Evolutionary conservation across 495 filamentous ascomycete genomes (phyloP), one percentile per base, ranked within the genome.

Genomic region (Beverwykella pulmonaria): DNA sequence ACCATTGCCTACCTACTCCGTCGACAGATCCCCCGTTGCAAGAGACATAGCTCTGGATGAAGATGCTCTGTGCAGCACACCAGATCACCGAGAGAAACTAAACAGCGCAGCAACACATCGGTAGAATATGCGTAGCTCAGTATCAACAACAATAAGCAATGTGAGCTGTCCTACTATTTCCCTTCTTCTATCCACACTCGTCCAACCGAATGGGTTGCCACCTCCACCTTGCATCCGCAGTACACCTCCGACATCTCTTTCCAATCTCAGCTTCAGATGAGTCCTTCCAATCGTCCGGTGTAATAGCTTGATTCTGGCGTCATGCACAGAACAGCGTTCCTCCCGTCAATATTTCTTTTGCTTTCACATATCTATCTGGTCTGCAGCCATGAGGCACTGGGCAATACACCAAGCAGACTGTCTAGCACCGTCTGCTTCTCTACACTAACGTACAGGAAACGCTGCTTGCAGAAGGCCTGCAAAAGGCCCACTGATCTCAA

Each of bases 101-200:
- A 19, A 20, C 26, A 52, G 20, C 26, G 23, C 52, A 29, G 9
- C 23, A 9, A 32, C 12, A 8, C 22, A 1, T 19, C 3, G 6
- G 29, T 5, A 29, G 17, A 15, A 7, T 10, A 14, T 26, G 23
- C 22, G 32, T 4, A 32, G 52, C 4, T 54, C 8, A 54, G 52
- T 54, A 19, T 14, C 1, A 20, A 19, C 52, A 32, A 30, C 10
- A 4, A 12, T 19, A 12, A 32, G 25, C 25, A 30, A 14, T 54
- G 17, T 32, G 23, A 54, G 52, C 52, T 32, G 23, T 54, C 26
- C 52, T 54, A 8, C 52, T 54, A 52, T 29, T 52, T 10, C 48
- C 23, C 9, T 23, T 29, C 6, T 26, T 7, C 48, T 54, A 5
- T 29, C 32, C 15, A n/a, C 39, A n/a, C 39, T 14, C 5, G 39